phyloP scores from a whole-genome alignment of 225 moss, liverwort and hornwort species.

The Polytrichum formosum region DNA sequence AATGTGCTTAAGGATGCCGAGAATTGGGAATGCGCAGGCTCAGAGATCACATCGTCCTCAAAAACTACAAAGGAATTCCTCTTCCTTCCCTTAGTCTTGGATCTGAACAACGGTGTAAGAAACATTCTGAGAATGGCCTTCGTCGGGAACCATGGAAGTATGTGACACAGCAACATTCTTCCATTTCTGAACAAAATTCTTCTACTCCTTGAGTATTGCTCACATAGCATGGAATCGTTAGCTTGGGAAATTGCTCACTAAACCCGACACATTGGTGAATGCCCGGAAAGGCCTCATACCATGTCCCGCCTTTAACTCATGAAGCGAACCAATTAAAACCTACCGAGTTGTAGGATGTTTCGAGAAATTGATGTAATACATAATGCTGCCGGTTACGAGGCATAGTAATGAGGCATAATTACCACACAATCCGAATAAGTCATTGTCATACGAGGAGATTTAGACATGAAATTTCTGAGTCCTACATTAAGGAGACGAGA shows the following conservation, averaged over 20 bases:
- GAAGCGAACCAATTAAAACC: too few relatives aligned
- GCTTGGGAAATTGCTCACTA: neutral
- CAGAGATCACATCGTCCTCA: constrained; percentile 30
- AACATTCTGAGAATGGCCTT: too few relatives aligned
- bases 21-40: constrained; percentile 7
- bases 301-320: too few relatives aligned
- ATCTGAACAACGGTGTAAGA: constrained; percentile 19
- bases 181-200: too few relatives aligned
- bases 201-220: neutral
- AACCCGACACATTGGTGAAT: neutral
- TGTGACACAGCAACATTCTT: too few relatives aligned
- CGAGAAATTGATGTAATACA: neutral
- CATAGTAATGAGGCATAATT: neutral
- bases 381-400: neutral
- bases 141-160: too few relatives aligned
- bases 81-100: constrained; percentile 25
- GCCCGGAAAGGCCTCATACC: too few relatives aligned
- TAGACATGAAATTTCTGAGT: neutral
- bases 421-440: neutral
- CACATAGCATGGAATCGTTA: neutral
- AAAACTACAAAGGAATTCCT: constrained; percentile 38
- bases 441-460: neutral
- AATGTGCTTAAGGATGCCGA: constrained; percentile 5
- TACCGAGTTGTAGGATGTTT: too few relatives aligned
- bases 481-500: neutral